Base-by-base conservation (phyloP, 2,329 filamentous ascomycete genomes). In the Beauveria sp. region DNA sequence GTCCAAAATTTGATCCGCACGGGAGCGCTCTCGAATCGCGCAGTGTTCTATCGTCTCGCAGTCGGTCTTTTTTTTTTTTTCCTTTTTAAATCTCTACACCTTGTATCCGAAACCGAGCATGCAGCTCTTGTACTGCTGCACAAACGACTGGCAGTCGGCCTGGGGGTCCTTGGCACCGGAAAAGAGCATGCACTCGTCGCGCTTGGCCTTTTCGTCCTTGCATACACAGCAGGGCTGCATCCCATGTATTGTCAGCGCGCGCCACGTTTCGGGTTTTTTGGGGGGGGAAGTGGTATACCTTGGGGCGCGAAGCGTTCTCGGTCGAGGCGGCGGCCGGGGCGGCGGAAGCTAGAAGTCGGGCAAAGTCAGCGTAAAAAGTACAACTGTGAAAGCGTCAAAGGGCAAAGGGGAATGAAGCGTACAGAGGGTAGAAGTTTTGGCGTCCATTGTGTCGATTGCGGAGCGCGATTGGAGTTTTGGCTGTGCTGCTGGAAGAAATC, bases 171-270 rank as follows among this genome's bases (percentile, higher is more conserved):
- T 82, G 63, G 90, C 83, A 64, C 85, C 92, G 61, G 91, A 96
- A 80, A 97, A 97, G 61, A 99, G 89, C 93, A 99, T 97, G 81
- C 94, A 99, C 77, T 99, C 92, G 78, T 99, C 94, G 65, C 94
- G 91, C 68, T 84, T 84, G 44, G 90, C 82, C 76, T 99, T 99
- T 76, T 99, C 92, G 50, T 94, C 86, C 73, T 92, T 97, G 85
- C 94, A 99, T 34, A 97, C 94, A 73, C 94, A 97, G 84, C 94
- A 97, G 48, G 93, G 93, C 91, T 97, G 70, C 63, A 5, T 41
- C 16, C 9, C 18, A 44, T 14, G 20, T 18, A 57, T 22, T 24
- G 43, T 53, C 48, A 59, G 40, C n/a, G 46, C 28, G 24, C 26
- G 20, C 5, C 4, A 20, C 3, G 5, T 1, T n/a, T 22, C 22